A percentile compares a stretch with the other conserved stretches of the same genome.
phyloP scores from a whole-genome alignment of 2,329 filamentous ascomycete species.

The Tolypocladium ophioglossoides region DNA sequence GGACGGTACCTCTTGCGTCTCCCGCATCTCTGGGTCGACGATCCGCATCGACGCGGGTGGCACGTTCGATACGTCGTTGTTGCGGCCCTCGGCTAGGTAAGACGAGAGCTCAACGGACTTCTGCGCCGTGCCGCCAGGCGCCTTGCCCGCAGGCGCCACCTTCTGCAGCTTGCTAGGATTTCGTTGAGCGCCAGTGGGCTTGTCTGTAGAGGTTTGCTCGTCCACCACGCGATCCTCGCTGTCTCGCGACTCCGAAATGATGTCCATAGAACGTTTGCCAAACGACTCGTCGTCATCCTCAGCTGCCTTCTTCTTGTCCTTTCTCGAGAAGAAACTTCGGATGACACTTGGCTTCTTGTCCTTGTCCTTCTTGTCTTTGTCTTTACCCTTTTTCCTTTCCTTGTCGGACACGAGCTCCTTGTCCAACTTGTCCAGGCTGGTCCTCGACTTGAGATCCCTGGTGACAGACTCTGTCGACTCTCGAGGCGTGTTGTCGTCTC shows the following conservation, averaged over 20 bases:
- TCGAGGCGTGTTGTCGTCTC: constrained; percentile 60
- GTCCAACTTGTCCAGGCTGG: constrained; percentile 63
- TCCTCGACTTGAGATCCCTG: constrained; percentile 42
- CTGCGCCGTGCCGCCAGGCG: constrained; percentile 15
- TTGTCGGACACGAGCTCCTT: constrained; percentile 48
- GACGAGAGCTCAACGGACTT: constrained; percentile 30
- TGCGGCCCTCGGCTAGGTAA: constrained; percentile 31
- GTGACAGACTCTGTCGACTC: constrained; percentile 36
- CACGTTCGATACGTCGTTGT: constrained; percentile 44
- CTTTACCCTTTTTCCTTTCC: constrained; percentile 67
- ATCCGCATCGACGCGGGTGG: constrained; percentile 47
- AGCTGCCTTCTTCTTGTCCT: constrained; percentile 45
- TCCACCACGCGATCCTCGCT: constrained; percentile 33
- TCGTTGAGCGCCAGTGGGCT: constrained; percentile 34
- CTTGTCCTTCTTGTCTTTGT: constrained; percentile 66
- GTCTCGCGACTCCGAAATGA: constrained; percentile 29
- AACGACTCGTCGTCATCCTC: constrained; percentile 50
- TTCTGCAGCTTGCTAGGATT: constrained; percentile 63
- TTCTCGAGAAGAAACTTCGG: constrained; percentile 52
- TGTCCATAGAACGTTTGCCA: constrained; percentile 54
- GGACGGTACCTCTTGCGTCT: constrained; percentile 25
- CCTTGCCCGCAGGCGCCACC: constrained; percentile 36
- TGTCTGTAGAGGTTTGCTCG: constrained; percentile 36
- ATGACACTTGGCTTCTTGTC: constrained; percentile 48
- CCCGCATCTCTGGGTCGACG: constrained; percentile 42